Evolutionary conservation across 106 monocot species (phyloP), one percentile per base, ranked within the genome.

Genomic region (Allium fistulosum): DNA sequence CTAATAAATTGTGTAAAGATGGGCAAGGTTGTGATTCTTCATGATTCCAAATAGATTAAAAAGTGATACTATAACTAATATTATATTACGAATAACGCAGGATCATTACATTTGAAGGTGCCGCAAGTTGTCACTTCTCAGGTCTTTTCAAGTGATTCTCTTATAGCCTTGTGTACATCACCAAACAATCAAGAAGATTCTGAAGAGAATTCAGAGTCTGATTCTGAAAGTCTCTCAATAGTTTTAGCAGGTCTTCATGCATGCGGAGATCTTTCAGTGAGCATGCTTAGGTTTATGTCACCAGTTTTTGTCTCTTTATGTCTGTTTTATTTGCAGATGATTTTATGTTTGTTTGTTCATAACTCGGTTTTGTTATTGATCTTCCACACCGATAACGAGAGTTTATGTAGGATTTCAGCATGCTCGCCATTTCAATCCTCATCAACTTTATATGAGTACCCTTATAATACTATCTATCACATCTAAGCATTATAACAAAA

Each of bases 191-290:
- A 72, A 26, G 28, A 59, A 53, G 50, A 18, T 50, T 53, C 65
- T 17, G 17, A 46, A 22, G 73, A 65, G 51, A 64, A 22, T 60
- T 58, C 53, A 46, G 50, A 69, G 58, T 1, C 47, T 60, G 49
- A 67, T 51, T 10, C 64, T 72, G 28, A 13, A 15, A 48, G 48
- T 17, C 45, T 71, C 63, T 58, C 80, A 59, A 69, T 84, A 51
- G 82, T 99, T 75, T 82, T 99, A 66, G 84, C 87, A 52, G 97
- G 97, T 37, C 97, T 99, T 79, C 97, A 92, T 87, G 92, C 97
- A 71, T 99, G 97, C 72, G 97, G 97, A 49, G 92, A 99, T 63
- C 90, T 99, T 79, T 89, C 97, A 64, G 90, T 87, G 26, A 92
- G 83, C 79, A 97, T 97, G 89, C 80, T 97, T 66, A 96, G 96